Conservation (phyloP, 2,329 filamentous ascomycete species). For the Pseudogymnoascus sp. region DNA sequence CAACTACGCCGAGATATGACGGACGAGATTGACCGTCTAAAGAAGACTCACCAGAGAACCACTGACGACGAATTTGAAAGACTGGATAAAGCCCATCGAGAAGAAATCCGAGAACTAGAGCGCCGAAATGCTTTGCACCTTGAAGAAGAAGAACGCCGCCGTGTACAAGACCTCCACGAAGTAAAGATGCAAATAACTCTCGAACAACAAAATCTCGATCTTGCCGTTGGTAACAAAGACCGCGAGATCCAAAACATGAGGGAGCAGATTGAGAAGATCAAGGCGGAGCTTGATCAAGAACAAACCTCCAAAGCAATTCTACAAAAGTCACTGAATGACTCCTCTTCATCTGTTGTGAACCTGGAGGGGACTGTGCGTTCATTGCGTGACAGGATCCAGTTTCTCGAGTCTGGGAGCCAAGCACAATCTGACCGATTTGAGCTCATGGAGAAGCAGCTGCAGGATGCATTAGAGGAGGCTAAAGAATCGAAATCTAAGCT, state of each 20-base stretch:
- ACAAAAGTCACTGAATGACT: constrained; percentile 45
- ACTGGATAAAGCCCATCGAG: constrained; percentile 14
- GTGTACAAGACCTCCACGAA: constrained; percentile 57
- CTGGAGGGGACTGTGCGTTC: constrained; percentile 69
- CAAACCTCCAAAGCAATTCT: constrained; percentile 36
- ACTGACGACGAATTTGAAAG: constrained; percentile 39
- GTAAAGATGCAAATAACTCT: constrained; percentile 44
- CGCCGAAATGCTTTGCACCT: constrained; percentile 39
- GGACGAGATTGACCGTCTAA: constrained; percentile 48
- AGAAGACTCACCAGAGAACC: constrained; percentile 53
- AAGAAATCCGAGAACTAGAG: constrained; percentile 25
- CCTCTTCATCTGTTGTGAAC: constrained; percentile 51
- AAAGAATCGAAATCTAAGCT: constrained; percentile 71
- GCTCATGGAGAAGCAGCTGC: constrained; percentile 69
- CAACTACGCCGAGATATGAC: constrained; percentile 39
- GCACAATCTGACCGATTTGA: constrained; percentile 81
- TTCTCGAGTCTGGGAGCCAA: constrained; percentile 82
- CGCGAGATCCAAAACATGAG: constrained; percentile 43
- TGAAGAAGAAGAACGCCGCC: constrained; percentile 52
- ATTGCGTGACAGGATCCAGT: constrained; percentile 74
- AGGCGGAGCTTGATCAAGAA: constrained; percentile 51
- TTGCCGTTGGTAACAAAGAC: constrained; percentile 36
- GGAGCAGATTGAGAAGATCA: constrained; percentile 38
- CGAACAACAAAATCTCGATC: constrained; percentile 32
- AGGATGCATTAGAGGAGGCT: constrained; percentile 63